Conservation (phyloP, 345 rosid genomes). For the rapeseed (Brassica napus) region Da-Ae NC_063439.1:1830501-1831000, state of each 20-base stretch:
- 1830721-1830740: slow-evolving; percentile 53
- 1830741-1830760: slow-evolving; percentile 48
- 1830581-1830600: slow-evolving; percentile 15
- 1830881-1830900: background rate
- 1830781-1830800: slow-evolving; percentile 29
- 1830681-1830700: slow-evolving; percentile 86
- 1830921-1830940: slow-evolving; percentile 39
- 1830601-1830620: slow-evolving; percentile 50
- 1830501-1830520: slow-evolving; percentile 80
- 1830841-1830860: slow-evolving; percentile 3
- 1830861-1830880: background rate
- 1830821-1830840: background rate
- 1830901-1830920: slow-evolving; percentile 25
- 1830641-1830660: slow-evolving; percentile 86
- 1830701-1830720: slow-evolving; percentile 65
- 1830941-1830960: slow-evolving; percentile 55
- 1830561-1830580: slow-evolving; percentile 5
- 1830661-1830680: slow-evolving; percentile 84
- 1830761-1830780: slow-evolving; percentile 20
- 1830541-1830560: slow-evolving; percentile 48
- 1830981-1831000: background rate
- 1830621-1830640: slow-evolving; percentile 53
- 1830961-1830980: background rate
- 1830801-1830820: slow-evolving; percentile 46
- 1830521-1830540: slow-evolving; percentile 68